These are phyloP conservation scores for Stemphylium vesicarium DNA, from an alignment of 2,329 filamentous ascomycete species.

Conservation along the genomic window DNA sequence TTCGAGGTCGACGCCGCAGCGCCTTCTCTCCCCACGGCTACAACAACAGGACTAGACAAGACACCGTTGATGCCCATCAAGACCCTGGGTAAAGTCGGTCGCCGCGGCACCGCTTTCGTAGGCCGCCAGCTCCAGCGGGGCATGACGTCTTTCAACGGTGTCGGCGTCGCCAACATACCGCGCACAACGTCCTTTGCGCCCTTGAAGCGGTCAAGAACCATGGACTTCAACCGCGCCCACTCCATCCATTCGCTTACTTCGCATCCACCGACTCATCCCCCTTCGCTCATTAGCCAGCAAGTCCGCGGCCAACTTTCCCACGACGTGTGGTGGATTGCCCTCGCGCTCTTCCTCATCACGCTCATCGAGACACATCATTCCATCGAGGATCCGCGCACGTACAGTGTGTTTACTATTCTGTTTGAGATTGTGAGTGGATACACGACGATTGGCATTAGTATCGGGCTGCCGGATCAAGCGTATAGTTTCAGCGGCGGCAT, in stretches of 20 bases:
- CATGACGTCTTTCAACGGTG: too few relatives aligned
- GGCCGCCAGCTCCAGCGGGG: too few relatives aligned
- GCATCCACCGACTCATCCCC: constrained; percentile 21
- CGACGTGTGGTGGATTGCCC: constrained; percentile 33
- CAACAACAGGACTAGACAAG: too few relatives aligned
- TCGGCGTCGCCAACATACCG: too few relatives aligned
- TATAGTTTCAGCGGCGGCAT: constrained; percentile 28
- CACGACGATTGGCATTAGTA: constrained; percentile 30
- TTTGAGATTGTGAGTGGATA: constrained; percentile 33
- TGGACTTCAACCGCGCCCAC: too few relatives aligned
- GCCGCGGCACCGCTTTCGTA: too few relatives aligned
- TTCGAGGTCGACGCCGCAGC: too few relatives aligned
- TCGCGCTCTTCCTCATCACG: constrained; percentile 31
- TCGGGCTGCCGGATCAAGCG: constrained; percentile 27
- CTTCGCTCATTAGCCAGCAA: constrained; percentile 29
- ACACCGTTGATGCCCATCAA: too few relatives aligned
- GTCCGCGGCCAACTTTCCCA: constrained; percentile 30
- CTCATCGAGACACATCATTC: constrained; percentile 32
- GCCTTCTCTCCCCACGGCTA: too few relatives aligned
- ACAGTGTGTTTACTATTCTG: constrained; percentile 29
- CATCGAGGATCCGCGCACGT: constrained; percentile 25
- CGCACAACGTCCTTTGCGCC: too few relatives aligned
- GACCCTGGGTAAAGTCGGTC: too few relatives aligned
- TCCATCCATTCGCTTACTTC: not conserved
- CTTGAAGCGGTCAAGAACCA: too few relatives aligned